Conservation (phyloP, 495 filamentous ascomycete species). For the Penicillium fimorum region DNA sequence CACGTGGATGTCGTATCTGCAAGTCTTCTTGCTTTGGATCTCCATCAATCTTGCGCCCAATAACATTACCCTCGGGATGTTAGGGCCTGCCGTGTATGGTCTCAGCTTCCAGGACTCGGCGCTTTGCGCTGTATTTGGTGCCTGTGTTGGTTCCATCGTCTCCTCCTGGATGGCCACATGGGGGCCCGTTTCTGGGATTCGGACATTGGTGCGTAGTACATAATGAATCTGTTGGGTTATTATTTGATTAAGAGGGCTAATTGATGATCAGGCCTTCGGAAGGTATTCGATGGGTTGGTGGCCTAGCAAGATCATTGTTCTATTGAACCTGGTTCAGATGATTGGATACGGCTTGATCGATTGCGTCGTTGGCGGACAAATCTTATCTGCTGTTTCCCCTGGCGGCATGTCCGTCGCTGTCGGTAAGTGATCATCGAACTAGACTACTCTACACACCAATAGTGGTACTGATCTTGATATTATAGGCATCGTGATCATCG, state of each 20-base stretch:
- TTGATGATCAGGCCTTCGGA: conserved; percentile 53
- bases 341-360: conserved; percentile 71
- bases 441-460: background rate
- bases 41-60: conserved; percentile 74
- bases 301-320: conserved; percentile 70
- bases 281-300: conserved; percentile 79
- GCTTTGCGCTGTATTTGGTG: conserved; percentile 65
- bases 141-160: conserved; percentile 55
- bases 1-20: conserved; percentile 58
- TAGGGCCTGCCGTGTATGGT: conserved; percentile 66
- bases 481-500: conserved; percentile 66
- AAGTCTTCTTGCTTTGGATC: conserved; percentile 69
- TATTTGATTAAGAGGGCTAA: conserved; percentile 12
- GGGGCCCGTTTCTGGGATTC: conserved; percentile 67
- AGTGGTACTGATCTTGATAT: conserved; percentile 5
- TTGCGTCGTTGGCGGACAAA: conserved; percentile 70
- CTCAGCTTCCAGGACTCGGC: conserved; percentile 67
- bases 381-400: conserved; percentile 66
- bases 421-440: conserved; percentile 32
- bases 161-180: conserved; percentile 71
- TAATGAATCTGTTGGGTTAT: background rate
- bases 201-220: conserved; percentile 55
- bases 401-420: conserved; percentile 64
- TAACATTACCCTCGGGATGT: conserved; percentile 72
- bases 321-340: conserved; percentile 70